Evolutionary conservation across 495 filamentous ascomycete genomes (phyloP), one percentile per base, ranked within the genome.

Genomic region (Penicillium malachiteum): DNA sequence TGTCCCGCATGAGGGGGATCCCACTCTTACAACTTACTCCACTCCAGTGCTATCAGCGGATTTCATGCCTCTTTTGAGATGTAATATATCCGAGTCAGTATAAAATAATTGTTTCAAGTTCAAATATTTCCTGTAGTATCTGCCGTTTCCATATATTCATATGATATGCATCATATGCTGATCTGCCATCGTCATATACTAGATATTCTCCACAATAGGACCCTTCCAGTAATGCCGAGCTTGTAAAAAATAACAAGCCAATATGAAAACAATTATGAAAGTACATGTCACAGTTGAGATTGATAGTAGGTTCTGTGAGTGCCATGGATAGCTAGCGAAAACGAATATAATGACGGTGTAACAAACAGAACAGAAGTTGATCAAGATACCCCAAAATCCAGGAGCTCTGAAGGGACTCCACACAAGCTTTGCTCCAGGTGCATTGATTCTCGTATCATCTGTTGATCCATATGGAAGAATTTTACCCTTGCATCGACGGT

Each of bases 351-450:
- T 2, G 34, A 26, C 21, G 21, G 1, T 70, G 52, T 79, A 82
- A n/a, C 74, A 41, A 30, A 78, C 63, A 2, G 79, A 61, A 41
- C 58, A 68, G 7, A 45, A 12, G 16, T 73, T 73, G 9, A 70
- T 48, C 34, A 62, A 9, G 13, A 71, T 59, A 3, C 70, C 70
- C 54, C 56, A 67, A 11, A 68, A 61, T 0, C 70, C 65, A 3
- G 60, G 59, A 0, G 71, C 37, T n/a, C 67, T 66, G 53, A 74
- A 74, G 0, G 68, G 71, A 0, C 71, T 70, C 71, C 71, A 74
- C 34, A 69, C 77, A 21, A 81, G 67, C 33, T 64, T 63, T 8
- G 56, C 58, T 2, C 62, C 63, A n/a, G 63, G 56, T 0, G 58
- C 54, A 30, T 67, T 67, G 42, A 67, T 55, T 7, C 12, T 18